A percentile compares a stretch with the other conserved stretches of the same genome.
Evolutionary conservation across 2,329 filamentous ascomycete species (phyloP).

Genomic region (Diaporthe sp.): DNA sequence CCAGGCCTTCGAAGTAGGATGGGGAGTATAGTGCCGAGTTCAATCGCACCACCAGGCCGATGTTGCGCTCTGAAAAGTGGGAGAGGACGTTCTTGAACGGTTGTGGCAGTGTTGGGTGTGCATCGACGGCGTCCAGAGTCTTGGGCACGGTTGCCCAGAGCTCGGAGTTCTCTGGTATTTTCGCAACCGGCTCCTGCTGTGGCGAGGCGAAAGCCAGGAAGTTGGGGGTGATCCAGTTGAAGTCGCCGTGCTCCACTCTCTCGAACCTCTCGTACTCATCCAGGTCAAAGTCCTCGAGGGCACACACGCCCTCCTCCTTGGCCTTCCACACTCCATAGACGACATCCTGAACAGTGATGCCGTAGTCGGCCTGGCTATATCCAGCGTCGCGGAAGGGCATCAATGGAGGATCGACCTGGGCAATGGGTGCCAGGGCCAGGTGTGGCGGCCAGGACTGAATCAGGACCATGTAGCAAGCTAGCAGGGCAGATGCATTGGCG

Average conservation of each 20-base stretch:
- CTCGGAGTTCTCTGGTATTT: constrained; percentile 80
- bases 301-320: constrained; percentile 94
- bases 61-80: constrained; percentile 89
- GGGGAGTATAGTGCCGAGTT: constrained; percentile 97
- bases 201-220: constrained; percentile 98
- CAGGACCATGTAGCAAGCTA: constrained; percentile 98
- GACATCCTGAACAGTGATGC: constrained; percentile 94
- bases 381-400: constrained; percentile 99
- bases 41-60: constrained; percentile 93
- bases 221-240: constrained; percentile 98
- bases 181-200: constrained; percentile 82
- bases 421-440: constrained; percentile 93
- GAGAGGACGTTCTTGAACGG: constrained; percentile 96
- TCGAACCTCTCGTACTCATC: constrained; percentile 98
- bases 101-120: constrained; percentile 78
- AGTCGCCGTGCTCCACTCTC: constrained; percentile 97
- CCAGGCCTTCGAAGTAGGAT: constrained; percentile 95
- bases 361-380: constrained; percentile 98
- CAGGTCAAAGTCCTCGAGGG: constrained; percentile 92
- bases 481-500: constrained; percentile 92
- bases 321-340: constrained; percentile 99
- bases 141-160: constrained; percentile 82
- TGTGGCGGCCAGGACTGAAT: constrained; percentile 99
- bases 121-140: constrained; percentile 79
- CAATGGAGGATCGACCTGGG: constrained; percentile 94